Percentiles rank a stretch among this genome's conserved stretches.
Conservation (phyloP, 257 asterid species). For the Solanum pinnatisectum region DNA sequence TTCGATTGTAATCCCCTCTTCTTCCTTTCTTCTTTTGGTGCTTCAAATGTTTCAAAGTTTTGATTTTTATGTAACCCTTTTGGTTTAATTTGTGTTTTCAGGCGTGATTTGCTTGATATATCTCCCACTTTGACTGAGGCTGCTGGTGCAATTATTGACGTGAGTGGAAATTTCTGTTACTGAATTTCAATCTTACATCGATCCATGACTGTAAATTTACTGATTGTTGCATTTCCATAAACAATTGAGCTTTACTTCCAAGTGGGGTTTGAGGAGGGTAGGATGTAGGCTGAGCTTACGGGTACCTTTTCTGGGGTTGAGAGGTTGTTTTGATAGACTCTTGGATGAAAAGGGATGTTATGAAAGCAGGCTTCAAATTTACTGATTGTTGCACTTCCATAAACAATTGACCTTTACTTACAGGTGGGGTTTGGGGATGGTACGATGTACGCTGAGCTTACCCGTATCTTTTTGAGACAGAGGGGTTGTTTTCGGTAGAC, state of each 20-base stretch:
- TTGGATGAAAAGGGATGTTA: neutral
- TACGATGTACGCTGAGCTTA: neutral
- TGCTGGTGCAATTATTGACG: slow-evolving; percentile 97
- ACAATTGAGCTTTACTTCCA: neutral
- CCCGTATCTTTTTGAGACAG: neutral
- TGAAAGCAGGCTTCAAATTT: neutral
- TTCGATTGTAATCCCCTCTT: slow-evolving; percentile 46
- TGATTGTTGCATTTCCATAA: neutral
- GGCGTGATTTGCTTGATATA: slow-evolving; percentile 89
- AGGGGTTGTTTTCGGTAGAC: neutral
- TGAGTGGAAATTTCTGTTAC: slow-evolving; percentile 11
- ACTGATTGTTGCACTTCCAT: neutral
- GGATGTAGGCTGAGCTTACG: neutral
- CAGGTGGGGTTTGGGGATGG: neutral
- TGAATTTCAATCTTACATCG: neutral
- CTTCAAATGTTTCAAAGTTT: neutral
- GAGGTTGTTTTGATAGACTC: neutral
- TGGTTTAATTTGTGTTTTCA: slow-evolving; percentile 8
- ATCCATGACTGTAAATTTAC: neutral
- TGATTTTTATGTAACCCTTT: neutral
- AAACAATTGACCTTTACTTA: neutral
- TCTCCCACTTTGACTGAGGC: slow-evolving; percentile 96
- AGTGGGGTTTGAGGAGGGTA: neutral
- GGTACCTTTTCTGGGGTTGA: neutral
- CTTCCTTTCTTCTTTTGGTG: neutral